Evolutionary conservation across 495 filamentous ascomycete species (phyloP), one percentile per base, ranked within the genome.

Genomic region (Trichoderma orchidacearum): DNA sequence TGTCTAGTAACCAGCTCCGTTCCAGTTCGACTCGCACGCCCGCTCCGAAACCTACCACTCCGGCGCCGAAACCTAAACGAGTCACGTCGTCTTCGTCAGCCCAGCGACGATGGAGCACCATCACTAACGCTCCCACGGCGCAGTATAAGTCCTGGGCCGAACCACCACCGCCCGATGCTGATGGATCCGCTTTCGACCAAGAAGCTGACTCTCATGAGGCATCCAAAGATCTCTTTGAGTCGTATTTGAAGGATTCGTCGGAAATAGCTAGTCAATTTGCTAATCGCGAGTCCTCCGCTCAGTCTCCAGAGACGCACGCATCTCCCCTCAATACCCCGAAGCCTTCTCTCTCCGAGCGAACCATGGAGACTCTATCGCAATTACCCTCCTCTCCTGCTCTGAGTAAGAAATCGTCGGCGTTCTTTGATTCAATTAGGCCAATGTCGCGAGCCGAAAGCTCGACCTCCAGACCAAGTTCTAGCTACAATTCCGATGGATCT

Each of bases 371-470:
- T 0, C 60, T 78, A 15, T 62, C 72, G 11, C 70, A 73, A 25
- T 27, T 78, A 17, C 74, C 75, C 7, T 75, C 72, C 0, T 77
- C 75, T 13, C 75, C 75, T 3, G 72, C 72, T 3, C 59, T 72
- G 23, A 66, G 68, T 7, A 66, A 63, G 59, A 60, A 57, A 55
- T 64, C 57, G 31, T 60, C 59, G 51, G 69, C 62, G 4, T 75
- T 76, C 59, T 74, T 70, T 36, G 72, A 72, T 53, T 32, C 29
- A 55, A 15, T 15, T 7, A 15, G 53, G n/a, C 30, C 53, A 11
- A 27, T 12, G 5, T 55, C 53, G 5, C 15, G 53, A 27, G 53
- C 30, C 30, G 53, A 34, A 21, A 53, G 51, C 11, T 18, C 51
- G 9, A 18, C 53, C 12, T 55, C 53, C 18, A 55, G 53, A 30